Conservation (phyloP, 768 basidiomycete genomes). For the Tremella yokohamensis region DNA sequence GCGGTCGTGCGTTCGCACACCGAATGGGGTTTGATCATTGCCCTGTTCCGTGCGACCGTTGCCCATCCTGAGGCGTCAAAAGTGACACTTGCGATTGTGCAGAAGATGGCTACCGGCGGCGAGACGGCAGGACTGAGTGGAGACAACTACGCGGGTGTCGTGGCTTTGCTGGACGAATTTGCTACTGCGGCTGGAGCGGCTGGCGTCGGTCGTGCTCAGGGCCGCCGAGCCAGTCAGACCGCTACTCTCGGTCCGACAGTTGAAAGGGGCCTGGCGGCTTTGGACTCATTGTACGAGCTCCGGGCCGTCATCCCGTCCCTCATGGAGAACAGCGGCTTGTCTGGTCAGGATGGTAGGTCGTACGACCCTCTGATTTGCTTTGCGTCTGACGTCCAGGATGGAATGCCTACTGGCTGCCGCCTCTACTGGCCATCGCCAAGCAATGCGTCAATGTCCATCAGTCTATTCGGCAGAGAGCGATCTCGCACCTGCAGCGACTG, state of each 20-base stretch:
- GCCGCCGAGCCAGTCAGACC: conserved; percentile 48
- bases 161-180: conserved; percentile 81
- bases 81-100: conserved; percentile 74
- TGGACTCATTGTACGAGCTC: conserved; percentile 74
- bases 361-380: not conserved
- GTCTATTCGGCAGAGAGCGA: conserved; percentile 77
- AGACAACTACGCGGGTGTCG: conserved; percentile 77
- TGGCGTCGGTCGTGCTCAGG: conserved; percentile 59
- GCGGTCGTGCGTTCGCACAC: conserved; percentile 82
- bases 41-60: conserved; percentile 77
- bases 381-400: conserved; percentile 58
- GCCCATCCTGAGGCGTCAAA: conserved; percentile 82
- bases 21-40: conserved; percentile 92
- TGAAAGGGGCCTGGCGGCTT: conserved; percentile 73
- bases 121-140: conserved; percentile 56
- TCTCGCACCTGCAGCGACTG: conserved; percentile 76
- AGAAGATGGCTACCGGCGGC: conserved; percentile 59
- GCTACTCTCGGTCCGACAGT: conserved; percentile 61
- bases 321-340: conserved; percentile 53
- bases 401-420: conserved; percentile 70
- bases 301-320: conserved; percentile 65
- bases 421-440: conserved; percentile 67
- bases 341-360: conserved; percentile 49
- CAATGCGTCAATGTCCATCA: conserved; percentile 79
- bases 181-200: conserved; percentile 67